Evolutionary conservation across 176 grass and related monocot genomes (phyloP).

Genomic region (Thalia dealbata): DNA sequence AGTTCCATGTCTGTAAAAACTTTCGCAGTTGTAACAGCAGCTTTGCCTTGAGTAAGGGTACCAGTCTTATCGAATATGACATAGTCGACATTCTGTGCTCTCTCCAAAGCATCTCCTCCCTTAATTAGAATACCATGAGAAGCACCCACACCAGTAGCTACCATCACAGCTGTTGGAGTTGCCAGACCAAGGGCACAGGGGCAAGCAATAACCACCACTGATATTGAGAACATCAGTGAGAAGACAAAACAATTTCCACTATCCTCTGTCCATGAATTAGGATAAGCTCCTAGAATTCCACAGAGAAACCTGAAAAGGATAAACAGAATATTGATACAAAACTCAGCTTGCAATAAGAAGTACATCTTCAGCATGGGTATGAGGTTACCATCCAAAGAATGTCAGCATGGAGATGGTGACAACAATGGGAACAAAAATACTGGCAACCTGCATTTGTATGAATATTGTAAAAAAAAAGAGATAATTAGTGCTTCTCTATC

Average conservation of each 20-base stretch:
- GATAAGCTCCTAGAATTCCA: slow-evolving; percentile 80
- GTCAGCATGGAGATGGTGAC: slow-evolving; percentile 82
- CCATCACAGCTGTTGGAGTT: slow-evolving; percentile 98
- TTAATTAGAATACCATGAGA: slow-evolving; percentile 87
- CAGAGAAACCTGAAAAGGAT: slow-evolving; percentile 68
- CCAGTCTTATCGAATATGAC: slow-evolving; percentile 98
- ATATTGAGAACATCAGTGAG: slow-evolving; percentile 99
- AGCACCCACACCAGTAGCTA: slow-evolving; percentile 90
- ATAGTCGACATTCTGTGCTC: slow-evolving; percentile 64
- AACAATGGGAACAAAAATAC: slow-evolving; percentile 66
- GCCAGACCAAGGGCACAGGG: slow-evolving; percentile 94
- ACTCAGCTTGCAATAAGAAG: not conserved
- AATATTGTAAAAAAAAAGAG: not conserved
- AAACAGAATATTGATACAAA: slow-evolving; percentile 5
- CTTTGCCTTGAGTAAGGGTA: slow-evolving; percentile 92
- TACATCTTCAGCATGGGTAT: not conserved
- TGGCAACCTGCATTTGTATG: slow-evolving; percentile 13
- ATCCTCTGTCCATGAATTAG: slow-evolving; percentile 68
- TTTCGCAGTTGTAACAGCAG: slow-evolving; percentile 76
- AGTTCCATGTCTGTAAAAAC: slow-evolving; percentile 85
- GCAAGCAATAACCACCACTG: slow-evolving; percentile 96
- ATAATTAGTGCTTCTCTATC: not conserved
- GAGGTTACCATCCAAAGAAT: slow-evolving; percentile 70
- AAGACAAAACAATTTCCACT: slow-evolving; percentile 25
- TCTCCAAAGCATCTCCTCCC: slow-evolving; percentile 91